Evolutionary conservation across 345 rosid species (phyloP).

Genomic region (Microcos paniculata): DNA sequence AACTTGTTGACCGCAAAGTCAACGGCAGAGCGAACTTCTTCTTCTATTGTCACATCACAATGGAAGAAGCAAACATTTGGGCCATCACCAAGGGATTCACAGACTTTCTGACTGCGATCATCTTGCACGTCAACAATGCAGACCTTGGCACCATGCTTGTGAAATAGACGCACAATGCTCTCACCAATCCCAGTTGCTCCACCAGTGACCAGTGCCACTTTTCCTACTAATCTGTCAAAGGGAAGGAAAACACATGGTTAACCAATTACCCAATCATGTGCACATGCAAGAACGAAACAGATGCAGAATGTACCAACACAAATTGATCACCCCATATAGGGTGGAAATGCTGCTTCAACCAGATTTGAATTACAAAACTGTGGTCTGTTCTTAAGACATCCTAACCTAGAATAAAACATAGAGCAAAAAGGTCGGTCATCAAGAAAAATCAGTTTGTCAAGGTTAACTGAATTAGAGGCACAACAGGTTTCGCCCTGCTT

Average conservation of each 20-base stretch:
- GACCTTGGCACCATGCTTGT: slow-evolving; percentile 77
- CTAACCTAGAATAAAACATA: not conserved
- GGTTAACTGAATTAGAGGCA: not conserved
- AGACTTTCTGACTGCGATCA: slow-evolving; percentile 46
- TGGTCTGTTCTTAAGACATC: not conserved
- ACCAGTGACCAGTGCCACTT: slow-evolving; percentile 81
- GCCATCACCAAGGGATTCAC: slow-evolving; percentile 45
- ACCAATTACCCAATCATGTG: not conserved
- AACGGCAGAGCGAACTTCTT: slow-evolving; percentile 61
- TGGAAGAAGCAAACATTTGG: slow-evolving; percentile 47
- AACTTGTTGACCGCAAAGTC: slow-evolving; percentile 53
- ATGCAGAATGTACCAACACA: not conserved
- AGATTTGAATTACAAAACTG: not conserved
- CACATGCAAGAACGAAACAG: too few relatives aligned
- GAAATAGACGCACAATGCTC: slow-evolving; percentile 68
- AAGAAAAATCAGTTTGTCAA: not conserved
- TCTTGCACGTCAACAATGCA: slow-evolving; percentile 76
- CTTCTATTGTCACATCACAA: slow-evolving; percentile 70
- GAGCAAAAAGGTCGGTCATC: not conserved
- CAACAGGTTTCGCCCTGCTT: not conserved
- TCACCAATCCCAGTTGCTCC: slow-evolving; percentile 94
- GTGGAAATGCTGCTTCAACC: not conserved
- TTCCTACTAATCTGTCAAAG: slow-evolving; percentile 55
- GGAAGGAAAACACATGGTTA: not conserved
- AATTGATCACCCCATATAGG: not conserved